These are phyloP conservation scores for Salix arbutifolia DNA, from an alignment of 345 rosid species.

Conservation along the genomic window DNA sequence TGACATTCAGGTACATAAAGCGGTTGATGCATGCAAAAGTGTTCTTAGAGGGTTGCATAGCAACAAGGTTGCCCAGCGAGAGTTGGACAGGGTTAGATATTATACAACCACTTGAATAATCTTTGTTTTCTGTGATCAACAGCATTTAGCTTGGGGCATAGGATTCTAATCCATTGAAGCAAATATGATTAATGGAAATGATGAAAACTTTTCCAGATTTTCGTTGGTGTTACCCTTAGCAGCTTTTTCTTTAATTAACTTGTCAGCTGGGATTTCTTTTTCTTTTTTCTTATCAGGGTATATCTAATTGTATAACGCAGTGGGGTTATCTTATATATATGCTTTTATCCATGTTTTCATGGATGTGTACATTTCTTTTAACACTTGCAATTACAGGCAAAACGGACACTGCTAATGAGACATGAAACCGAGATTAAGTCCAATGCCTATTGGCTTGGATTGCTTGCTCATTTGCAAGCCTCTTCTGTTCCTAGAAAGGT, in stretches of 20 bases:
- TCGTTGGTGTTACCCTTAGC: background rate
- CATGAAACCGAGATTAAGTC: constrained; percentile 99
- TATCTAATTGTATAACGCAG: background rate
- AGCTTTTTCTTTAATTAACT: constrained; percentile 8
- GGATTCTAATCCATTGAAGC: background rate
- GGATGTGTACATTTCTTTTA: background rate
- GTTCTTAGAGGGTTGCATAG: constrained; percentile 88
- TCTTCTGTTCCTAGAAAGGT: constrained; percentile 94
- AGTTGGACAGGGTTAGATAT: constrained; percentile 88
- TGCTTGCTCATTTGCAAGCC: constrained; percentile 95
- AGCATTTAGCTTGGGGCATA: background rate
- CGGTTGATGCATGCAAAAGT: constrained; percentile 97
- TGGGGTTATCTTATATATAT: background rate
- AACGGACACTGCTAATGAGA: constrained; percentile 90
- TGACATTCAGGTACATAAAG: constrained; percentile 68
- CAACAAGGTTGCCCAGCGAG: constrained; percentile 79
- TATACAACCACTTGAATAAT: background rate
- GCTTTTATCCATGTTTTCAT: background rate
- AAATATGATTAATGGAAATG: background rate
- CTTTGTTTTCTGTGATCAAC: background rate
- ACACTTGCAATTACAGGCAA: constrained; percentile 56
- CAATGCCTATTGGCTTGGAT: constrained; percentile 98
- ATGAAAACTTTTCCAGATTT: background rate
- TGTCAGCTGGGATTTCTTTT: constrained; percentile 1
- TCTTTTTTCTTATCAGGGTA: background rate